phyloP scores from a whole-genome alignment of 2,329 filamentous ascomycete genomes.

The Hymenoscyphus occultus region DNA sequence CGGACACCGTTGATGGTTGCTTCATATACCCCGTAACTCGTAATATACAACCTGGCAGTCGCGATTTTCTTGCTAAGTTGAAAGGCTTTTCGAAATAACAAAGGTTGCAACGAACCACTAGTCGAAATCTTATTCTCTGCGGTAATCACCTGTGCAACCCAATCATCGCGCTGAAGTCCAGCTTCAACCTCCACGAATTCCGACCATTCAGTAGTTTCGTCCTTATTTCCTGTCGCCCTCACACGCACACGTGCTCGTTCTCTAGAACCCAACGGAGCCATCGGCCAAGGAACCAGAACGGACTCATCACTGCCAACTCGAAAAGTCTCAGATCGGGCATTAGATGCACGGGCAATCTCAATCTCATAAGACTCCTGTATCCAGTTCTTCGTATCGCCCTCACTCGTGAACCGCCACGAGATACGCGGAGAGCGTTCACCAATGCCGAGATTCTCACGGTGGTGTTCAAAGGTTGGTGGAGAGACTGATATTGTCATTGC shows the following conservation, averaged over 20 bases:
- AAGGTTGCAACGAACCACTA: constrained; percentile 31
- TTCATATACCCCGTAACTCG: constrained; percentile 38
- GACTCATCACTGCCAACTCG: constrained; percentile 33
- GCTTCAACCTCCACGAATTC: constrained; percentile 34
- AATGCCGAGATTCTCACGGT: constrained; percentile 41
- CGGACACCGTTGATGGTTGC: constrained; percentile 38
- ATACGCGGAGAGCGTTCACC: constrained; percentile 44
- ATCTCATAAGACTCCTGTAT: constrained; percentile 45
- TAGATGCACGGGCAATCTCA: constrained; percentile 36
- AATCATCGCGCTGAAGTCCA: constrained; percentile 38
- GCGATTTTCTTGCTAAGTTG: constrained; percentile 16
- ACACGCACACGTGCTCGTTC: constrained; percentile 35
- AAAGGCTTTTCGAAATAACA: constrained; percentile 39
- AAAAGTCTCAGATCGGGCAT: constrained; percentile 5
- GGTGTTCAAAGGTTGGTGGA: constrained; percentile 26
- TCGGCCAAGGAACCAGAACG: constrained; percentile 46
- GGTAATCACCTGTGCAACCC: constrained; percentile 33
- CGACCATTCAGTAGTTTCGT: constrained; percentile 34
- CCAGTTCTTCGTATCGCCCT: constrained; percentile 40
- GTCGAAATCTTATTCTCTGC: constrained; percentile 14
- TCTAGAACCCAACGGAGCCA: constrained; percentile 31
- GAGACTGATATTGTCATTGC: constrained; percentile 12
- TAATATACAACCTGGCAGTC: constrained; percentile 38
- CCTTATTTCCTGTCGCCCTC: constrained; percentile 28
- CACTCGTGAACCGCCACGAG: constrained; percentile 45